These are phyloP conservation scores for Phycomyces nitens DNA, from an alignment of 192 early-diverging fungal genomes.

Conservation along the genomic window DNA sequence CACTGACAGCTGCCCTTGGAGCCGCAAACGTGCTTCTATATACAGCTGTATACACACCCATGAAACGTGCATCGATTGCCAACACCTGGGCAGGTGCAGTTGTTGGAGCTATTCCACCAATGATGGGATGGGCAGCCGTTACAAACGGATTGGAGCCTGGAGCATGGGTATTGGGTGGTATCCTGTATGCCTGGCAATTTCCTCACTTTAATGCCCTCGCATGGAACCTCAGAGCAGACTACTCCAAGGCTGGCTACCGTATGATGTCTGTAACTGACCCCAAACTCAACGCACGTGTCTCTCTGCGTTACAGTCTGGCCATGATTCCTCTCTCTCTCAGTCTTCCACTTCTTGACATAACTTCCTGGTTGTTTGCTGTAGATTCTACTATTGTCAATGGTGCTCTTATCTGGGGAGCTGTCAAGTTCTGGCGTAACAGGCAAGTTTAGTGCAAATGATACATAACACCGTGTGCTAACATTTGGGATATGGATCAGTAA, in stretches of 20 bases:
- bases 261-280: slow-evolving; percentile 94
- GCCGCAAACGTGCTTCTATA: slow-evolving; percentile 87
- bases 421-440: slow-evolving; percentile 70
- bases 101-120: slow-evolving; percentile 95
- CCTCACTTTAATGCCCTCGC: slow-evolving; percentile 95
- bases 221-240: slow-evolving; percentile 90
- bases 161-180: slow-evolving; percentile 73
- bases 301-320: slow-evolving; percentile 72
- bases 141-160: slow-evolving; percentile 72
- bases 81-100: slow-evolving; percentile 96
- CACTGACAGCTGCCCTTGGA: slow-evolving; percentile 77
- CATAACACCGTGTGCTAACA: too few relatives aligned
- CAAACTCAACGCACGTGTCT: slow-evolving; percentile 81
- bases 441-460: neutral
- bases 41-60: slow-evolving; percentile 82
- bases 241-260: slow-evolving; percentile 93
- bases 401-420: slow-evolving; percentile 66
- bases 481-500: too few relatives aligned
- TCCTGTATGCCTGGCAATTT: slow-evolving; percentile 97
- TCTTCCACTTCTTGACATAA: slow-evolving; percentile 68
- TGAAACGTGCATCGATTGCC: slow-evolving; percentile 90
- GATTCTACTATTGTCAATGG: slow-evolving; percentile 78
- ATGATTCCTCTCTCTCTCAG: slow-evolving; percentile 68
- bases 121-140: slow-evolving; percentile 96
- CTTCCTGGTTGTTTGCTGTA: slow-evolving; percentile 70